phyloP scores from a whole-genome alignment of 345 rosid genomes.

The Cardamine chenopodiifolia region DNA sequence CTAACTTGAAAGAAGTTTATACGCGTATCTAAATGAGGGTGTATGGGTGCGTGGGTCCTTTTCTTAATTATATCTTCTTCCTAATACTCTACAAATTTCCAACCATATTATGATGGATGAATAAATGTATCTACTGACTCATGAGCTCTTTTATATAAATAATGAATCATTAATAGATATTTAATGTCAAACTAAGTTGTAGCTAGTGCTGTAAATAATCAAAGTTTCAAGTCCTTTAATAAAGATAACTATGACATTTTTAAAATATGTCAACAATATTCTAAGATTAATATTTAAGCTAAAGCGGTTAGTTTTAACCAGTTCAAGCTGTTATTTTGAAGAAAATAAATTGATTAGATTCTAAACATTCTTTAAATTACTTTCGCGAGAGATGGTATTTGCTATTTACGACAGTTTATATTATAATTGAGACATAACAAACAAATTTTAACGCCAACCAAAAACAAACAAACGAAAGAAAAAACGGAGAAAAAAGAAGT shows the following conservation, averaged over 20 bases:
- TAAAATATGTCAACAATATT: background rate
- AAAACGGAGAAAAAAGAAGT: background rate
- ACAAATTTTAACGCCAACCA: background rate
- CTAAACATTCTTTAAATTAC: background rate
- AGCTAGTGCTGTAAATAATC: background rate
- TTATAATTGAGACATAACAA: background rate
- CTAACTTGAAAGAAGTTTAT: slow-evolving; percentile 33
- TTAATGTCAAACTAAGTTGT: slow-evolving; percentile 1
- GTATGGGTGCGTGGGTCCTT: slow-evolving; percentile 18
- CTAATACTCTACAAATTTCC: slow-evolving; percentile 15
- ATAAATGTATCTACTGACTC: slow-evolving; percentile 22
- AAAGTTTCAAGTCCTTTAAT: background rate
- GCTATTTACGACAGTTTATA: background rate
- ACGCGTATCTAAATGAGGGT: slow-evolving; percentile 23
- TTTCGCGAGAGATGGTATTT: background rate
- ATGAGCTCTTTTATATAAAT: background rate
- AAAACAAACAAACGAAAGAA: background rate
- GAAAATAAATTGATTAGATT: background rate
- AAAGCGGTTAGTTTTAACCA: background rate
- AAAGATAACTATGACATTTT: background rate
- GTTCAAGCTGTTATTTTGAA: background rate
- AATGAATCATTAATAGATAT: background rate
- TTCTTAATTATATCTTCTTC: slow-evolving; percentile 20
- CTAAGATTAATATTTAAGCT: background rate
- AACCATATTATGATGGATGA: slow-evolving; percentile 21